These are phyloP conservation scores for Fusarium sp. DNA, from an alignment of 2,329 filamentous ascomycete genomes.

Conservation along the genomic window DNA sequence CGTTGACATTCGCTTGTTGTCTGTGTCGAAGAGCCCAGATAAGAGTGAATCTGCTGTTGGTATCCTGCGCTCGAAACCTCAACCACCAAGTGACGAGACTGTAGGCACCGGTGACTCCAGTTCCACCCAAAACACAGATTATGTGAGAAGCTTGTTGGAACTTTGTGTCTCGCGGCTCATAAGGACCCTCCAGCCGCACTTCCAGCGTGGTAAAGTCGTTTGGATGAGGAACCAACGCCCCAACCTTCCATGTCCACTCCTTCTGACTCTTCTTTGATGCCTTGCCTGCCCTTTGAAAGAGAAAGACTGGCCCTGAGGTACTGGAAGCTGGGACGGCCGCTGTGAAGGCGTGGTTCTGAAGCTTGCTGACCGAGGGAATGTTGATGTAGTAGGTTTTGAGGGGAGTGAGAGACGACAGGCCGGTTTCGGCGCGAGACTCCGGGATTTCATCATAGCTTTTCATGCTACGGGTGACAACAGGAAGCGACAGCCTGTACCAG, in stretches of 20 bases:
- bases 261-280: neutral
- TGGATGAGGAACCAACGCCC: neutral
- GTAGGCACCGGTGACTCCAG: conserved; percentile 5
- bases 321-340: conserved; percentile 1
- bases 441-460: neutral
- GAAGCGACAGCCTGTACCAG: conserved; percentile 10
- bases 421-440: neutral
- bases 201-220: neutral
- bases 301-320: conserved; percentile 1
- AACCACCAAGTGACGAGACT: conserved; percentile 16
- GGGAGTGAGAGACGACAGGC: neutral
- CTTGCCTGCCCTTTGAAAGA: conserved; percentile 11
- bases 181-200: conserved; percentile 9
- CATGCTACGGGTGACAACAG: neutral
- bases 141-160: conserved; percentile 16
- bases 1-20: neutral
- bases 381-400: conserved; percentile 17
- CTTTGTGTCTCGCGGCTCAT: neutral
- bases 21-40: conserved; percentile 11
- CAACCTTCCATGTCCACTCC: conserved; percentile 19
- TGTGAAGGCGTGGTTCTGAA: conserved; percentile 21
- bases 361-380: conserved; percentile 6
- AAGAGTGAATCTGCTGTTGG: conserved; percentile 5
- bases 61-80: neutral
- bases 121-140: conserved; percentile 15